Evolutionary conservation across 306 rosid species (phyloP).

Genomic region (Mimosa pudica): DNA sequence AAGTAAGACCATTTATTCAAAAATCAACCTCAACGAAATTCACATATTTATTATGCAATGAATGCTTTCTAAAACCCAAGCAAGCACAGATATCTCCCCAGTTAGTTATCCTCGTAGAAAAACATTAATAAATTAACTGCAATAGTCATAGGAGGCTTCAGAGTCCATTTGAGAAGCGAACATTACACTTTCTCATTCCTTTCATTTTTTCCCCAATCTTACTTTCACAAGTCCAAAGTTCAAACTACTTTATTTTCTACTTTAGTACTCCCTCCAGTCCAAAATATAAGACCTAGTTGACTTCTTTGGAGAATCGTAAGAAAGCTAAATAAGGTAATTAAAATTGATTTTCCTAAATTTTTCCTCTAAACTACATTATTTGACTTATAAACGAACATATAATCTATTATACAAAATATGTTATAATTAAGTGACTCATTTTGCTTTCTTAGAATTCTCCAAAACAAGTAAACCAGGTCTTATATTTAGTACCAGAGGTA

Average conservation of each 20-base stretch:
- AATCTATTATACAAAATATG: no score
- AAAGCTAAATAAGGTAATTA: no score
- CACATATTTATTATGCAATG: not conserved
- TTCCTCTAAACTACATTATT: no score
- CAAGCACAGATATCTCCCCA: not conserved
- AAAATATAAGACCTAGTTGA: no score
- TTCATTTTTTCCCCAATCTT: not conserved
- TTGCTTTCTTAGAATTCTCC: no score
- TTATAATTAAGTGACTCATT: no score
- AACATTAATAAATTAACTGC: not conserved
- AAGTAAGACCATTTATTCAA: slow-evolving; percentile 12
- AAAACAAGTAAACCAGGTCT: no score
- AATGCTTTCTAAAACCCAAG: not conserved
- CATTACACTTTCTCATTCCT: not conserved
- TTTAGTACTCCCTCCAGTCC: not conserved
- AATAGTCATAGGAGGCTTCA: not conserved
- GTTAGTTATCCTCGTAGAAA: slow-evolving; percentile 8
- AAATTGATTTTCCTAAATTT: no score
- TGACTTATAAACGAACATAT: no score
- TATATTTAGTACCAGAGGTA: no score
- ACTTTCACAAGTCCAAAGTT: not conserved
- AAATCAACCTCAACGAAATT: slow-evolving; percentile 22
- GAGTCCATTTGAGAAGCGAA: not conserved
- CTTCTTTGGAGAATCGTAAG: no score
- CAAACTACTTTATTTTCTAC: not conserved